Conservation (phyloP, 257 asterid genomes). For the Solanum okadae region DNA sequence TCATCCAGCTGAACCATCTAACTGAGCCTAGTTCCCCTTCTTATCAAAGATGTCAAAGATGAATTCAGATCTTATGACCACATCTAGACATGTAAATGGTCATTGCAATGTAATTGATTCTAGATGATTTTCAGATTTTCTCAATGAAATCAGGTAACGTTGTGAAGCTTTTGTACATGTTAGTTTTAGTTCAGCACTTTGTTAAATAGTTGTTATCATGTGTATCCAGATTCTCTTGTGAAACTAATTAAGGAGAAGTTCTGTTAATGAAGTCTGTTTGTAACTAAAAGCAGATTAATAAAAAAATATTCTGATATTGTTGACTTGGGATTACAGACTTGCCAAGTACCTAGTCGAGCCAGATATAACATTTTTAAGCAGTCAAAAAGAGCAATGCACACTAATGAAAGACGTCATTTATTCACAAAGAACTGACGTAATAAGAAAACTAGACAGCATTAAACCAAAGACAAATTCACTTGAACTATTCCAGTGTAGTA, state of each 20-base stretch:
- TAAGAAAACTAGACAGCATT: neutral
- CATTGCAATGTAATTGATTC: neutral
- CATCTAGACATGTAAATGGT: neutral
- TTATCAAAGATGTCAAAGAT: neutral
- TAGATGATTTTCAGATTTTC: neutral
- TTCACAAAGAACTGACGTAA: neutral
- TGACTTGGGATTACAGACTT: neutral
- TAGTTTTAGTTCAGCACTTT: neutral
- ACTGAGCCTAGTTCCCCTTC: neutral
- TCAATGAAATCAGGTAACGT: neutral
- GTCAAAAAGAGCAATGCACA: neutral
- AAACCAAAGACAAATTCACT: neutral
- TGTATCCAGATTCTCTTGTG: neutral
- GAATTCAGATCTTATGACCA: neutral
- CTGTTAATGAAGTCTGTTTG: neutral
- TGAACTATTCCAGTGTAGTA: constrained; percentile 5
- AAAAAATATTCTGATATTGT: neutral
- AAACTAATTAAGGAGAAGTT: neutral
- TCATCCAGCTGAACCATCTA: neutral
- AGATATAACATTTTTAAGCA: neutral
- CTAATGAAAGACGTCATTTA: neutral
- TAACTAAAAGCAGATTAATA: neutral
- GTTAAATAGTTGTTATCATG: neutral
- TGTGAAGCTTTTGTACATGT: neutral
- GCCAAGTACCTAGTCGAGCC: neutral